Conservation (phyloP, 768 basidiomycete species). For the Russula compacta region DNA sequence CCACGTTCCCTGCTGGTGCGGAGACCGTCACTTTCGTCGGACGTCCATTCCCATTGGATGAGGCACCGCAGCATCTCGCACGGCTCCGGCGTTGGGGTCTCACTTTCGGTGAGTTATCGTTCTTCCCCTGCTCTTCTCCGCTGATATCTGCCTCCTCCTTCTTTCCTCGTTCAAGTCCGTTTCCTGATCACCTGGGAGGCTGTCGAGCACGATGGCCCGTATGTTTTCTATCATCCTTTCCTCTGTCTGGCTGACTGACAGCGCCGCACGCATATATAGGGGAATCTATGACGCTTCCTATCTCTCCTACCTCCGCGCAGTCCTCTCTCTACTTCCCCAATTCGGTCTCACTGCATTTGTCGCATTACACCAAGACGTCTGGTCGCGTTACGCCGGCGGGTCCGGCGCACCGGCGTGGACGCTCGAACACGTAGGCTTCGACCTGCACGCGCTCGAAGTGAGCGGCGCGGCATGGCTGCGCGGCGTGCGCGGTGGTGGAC, state of each 20-base stretch:
- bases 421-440: slow-evolving; percentile 76
- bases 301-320: slow-evolving; percentile 60
- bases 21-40: slow-evolving; percentile 75
- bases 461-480: slow-evolving; percentile 81
- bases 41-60: slow-evolving; percentile 82
- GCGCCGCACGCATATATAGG: slow-evolving; percentile 30
- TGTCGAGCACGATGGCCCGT: slow-evolving; percentile 90
- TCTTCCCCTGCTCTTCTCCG: not conserved
- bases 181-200: slow-evolving; percentile 98
- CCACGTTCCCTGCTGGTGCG: slow-evolving; percentile 56
- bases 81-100: slow-evolving; percentile 81
- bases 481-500: slow-evolving; percentile 70
- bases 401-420: slow-evolving; percentile 98
- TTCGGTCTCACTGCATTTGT: slow-evolving; percentile 71
- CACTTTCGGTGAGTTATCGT: slow-evolving; percentile 60
- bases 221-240: slow-evolving; percentile 28
- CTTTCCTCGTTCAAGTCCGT: slow-evolving; percentile 44
- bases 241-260: not conserved
- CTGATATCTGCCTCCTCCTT: not conserved
- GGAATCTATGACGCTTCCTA: slow-evolving; percentile 82
- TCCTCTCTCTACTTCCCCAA: slow-evolving; percentile 61
- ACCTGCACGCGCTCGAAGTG: slow-evolving; percentile 68
- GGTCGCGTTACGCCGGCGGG: slow-evolving; percentile 91
- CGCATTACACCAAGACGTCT: slow-evolving; percentile 88
- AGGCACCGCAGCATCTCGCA: slow-evolving; percentile 78